Percentiles rank a stretch among this genome's conserved stretches.
These are phyloP conservation scores for Trichoderma asperellum DNA, from an alignment of 2,329 filamentous ascomycete species.

Conservation along the genomic window DNA sequence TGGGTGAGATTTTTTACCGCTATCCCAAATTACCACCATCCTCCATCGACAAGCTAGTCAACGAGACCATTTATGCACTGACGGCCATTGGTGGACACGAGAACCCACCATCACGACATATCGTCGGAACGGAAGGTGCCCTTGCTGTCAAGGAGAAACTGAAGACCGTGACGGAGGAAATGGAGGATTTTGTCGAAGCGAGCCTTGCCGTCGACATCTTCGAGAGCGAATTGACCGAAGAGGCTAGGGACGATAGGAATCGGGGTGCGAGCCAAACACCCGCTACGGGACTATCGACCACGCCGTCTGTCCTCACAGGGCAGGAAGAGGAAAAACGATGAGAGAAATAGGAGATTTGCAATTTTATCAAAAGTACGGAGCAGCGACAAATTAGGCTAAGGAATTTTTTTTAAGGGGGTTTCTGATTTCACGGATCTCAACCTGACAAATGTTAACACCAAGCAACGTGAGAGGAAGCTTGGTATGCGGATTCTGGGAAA, in stretches of 20 bases:
- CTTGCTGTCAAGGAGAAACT: slow-evolving; percentile 91
- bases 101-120: slow-evolving; percentile 91
- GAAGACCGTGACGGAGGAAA: slow-evolving; percentile 92
- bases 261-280: slow-evolving; percentile 35
- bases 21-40: slow-evolving; percentile 73
- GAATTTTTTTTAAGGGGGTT: not conserved
- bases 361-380: not conserved
- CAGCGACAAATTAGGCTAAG: not conserved
- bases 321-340: not conserved
- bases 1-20: slow-evolving; percentile 61
- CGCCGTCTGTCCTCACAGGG: not conserved
- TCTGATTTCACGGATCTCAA: not conserved
- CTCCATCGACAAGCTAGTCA: slow-evolving; percentile 73
- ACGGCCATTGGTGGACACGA: slow-evolving; percentile 93
- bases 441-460: not conserved
- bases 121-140: slow-evolving; percentile 88
- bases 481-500: not conserved
- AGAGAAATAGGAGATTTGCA: not conserved
- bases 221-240: slow-evolving; percentile 58
- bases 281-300: slow-evolving; percentile 19
- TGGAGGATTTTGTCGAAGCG: slow-evolving; percentile 93
- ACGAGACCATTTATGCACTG: slow-evolving; percentile 88
- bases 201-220: slow-evolving; percentile 83
- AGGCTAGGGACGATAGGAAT: slow-evolving; percentile 51
- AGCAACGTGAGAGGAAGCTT: not conserved